Percentiles rank a stretch among this genome's conserved stretches.
Conservation (phyloP, 2,329 filamentous ascomycete species). For the Botrytis paeoniae region DNA sequence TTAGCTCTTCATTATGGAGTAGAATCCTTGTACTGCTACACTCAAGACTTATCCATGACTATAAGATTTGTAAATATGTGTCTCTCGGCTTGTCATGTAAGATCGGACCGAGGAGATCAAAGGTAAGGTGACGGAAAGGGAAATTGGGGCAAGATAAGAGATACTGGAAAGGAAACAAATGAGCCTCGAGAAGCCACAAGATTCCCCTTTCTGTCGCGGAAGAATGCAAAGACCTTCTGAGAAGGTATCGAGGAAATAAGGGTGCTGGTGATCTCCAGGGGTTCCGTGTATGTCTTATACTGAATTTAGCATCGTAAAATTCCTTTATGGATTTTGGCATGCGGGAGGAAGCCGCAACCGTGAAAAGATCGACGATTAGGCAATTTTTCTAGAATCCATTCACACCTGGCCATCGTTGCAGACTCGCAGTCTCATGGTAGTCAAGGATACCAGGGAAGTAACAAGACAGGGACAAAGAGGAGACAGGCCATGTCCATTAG, state of each 20-base stretch:
- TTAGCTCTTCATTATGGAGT: conserved; percentile 10
- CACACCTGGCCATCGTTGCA: neutral
- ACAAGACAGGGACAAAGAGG: neutral
- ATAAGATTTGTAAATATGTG: conserved; percentile 6
- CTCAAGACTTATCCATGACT: conserved; percentile 5
- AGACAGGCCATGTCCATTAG: conserved; percentile 12
- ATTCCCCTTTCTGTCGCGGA: conserved; percentile 8
- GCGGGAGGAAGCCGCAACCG: conserved; percentile 11
- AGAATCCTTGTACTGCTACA: conserved; percentile 11
- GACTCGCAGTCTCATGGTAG: conserved; percentile 15
- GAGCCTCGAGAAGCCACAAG: conserved; percentile 6
- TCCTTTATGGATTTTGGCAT: conserved; percentile 6
- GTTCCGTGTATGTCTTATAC: neutral
- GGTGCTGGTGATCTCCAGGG: conserved; percentile 9
- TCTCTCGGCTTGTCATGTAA: conserved; percentile 12
- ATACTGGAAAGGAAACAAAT: conserved; percentile 16
- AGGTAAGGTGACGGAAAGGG: neutral
- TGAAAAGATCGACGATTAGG: conserved; percentile 17
- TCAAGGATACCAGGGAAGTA: conserved; percentile 11
- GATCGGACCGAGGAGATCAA: conserved; percentile 13
- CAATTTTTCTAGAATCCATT: conserved; percentile 14
- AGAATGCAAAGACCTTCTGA: conserved; percentile 2
- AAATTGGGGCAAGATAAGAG: conserved; percentile 9
- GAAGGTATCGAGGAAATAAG: neutral
- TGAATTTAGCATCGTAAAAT: conserved; percentile 6